These are phyloP conservation scores for Viola pubescens DNA, from an alignment of 441 rosid genomes.

Conservation along the genomic window DNA sequence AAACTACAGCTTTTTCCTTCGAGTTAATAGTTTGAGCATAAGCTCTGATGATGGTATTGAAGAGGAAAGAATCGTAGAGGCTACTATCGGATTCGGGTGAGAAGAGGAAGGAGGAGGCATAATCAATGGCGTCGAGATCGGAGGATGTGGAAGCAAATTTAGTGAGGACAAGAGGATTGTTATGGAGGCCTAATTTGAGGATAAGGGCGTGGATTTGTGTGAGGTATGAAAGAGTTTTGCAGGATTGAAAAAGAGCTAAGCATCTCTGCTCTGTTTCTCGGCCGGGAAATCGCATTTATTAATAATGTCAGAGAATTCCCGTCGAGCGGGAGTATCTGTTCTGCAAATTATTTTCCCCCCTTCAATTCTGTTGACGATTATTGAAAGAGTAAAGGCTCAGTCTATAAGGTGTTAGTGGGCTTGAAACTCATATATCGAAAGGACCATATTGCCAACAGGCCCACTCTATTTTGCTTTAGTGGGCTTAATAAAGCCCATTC, in stretches of 20 bases:
- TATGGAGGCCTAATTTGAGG: slow-evolving; percentile 36
- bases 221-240: slow-evolving; percentile 26
- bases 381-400: no score
- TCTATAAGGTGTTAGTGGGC: no score
- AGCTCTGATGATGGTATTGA: slow-evolving; percentile 37
- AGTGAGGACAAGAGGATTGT: slow-evolving; percentile 41
- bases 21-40: slow-evolving; percentile 31
- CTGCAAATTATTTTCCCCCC: no score
- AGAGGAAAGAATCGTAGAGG: slow-evolving; percentile 41
- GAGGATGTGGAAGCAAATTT: slow-evolving; percentile 40
- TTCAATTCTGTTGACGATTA: no score
- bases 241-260: slow-evolving; percentile 30
- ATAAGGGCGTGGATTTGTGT: slow-evolving; percentile 32
- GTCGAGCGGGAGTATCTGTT: no score
- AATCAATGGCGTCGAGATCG: slow-evolving; percentile 25
- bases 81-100: slow-evolving; percentile 30
- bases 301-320: no score
- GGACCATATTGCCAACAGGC: no score
- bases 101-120: slow-evolving; percentile 35
- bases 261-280: slow-evolving; percentile 36
- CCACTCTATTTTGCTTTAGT: no score
- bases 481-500: no score
- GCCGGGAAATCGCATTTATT: no score
- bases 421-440: no score
- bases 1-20: slow-evolving; percentile 25